Evolutionary conservation across 495 filamentous ascomycete species (phyloP), one percentile per base, ranked within the genome.

Genomic region (Hypomontagnella submonticulosa): DNA sequence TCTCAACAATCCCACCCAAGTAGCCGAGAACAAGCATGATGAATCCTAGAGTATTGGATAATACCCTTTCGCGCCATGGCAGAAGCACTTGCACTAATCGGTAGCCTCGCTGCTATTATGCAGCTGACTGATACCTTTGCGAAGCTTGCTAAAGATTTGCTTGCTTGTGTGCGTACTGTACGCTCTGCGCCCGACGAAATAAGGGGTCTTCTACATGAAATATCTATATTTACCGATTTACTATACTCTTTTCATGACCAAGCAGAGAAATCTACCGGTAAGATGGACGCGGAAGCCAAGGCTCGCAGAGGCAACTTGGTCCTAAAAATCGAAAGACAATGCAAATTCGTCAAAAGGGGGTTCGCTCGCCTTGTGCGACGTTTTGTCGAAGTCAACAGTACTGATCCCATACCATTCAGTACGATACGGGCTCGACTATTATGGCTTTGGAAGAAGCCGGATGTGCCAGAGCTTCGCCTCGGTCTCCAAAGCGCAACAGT

Each of bases 91-190:
- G 34, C 59, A 27, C 23, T 63, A 10, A 53, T 68, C 20, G 48
- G 65, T 33, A 47, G 58, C 41, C 58, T 68, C 43, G 27, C 65
- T 5, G 65, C 65, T 37, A 68, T 68, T n/a, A 47, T 63, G 55
- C 58, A 68, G 27, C 6, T 68, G 19, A 44, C 58, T 7, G 41
- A 36, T 33, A 15, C 40, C 10, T 7, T 64, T 42, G 52, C 53
- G 11, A 59, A 60, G 12, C 11, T 55, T n/a, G 63, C 65, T 0
- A 64, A 23, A 30, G 7, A 56, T 0, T 20, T 68, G n/a, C 8
- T 13, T 40, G 23, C 1, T 37, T 68, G 54, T 32, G 34, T 60
- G 8, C 27, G 42, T 0, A 55, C 55, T 4, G 33, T 68, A 60
- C 59, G 60, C 11, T 49, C 34, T 6, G 65, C 65, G 10, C 65